Evolutionary conservation across 1,284 basidiomycete species (phyloP).

Genomic region (Phaffia rhodozyma): DNA sequence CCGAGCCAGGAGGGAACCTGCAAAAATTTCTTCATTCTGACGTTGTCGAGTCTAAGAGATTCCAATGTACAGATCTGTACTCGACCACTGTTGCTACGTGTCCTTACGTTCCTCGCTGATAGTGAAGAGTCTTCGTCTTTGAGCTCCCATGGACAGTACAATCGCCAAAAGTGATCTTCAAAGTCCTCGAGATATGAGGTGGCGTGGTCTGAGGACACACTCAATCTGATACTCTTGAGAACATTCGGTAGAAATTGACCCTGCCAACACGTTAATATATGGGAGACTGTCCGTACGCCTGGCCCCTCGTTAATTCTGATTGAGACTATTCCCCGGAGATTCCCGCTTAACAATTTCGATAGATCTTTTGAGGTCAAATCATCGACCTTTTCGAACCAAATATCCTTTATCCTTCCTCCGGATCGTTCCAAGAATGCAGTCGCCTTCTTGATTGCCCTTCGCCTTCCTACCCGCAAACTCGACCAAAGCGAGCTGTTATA

Average conservation of each 20-base stretch:
- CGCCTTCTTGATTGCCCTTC: background rate
- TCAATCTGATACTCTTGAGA: background rate
- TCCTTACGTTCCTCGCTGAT: no score
- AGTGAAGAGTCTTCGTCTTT: no score
- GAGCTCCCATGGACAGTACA: no score
- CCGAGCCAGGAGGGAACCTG: no score
- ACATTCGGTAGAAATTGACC: background rate
- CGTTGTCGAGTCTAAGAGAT: no score
- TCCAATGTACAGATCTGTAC: no score
- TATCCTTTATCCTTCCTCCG: background rate
- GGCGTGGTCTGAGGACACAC: background rate
- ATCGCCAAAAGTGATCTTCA: no score
- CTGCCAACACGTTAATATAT: background rate
- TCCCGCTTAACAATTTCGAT: background rate
- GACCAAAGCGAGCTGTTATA: conserved; percentile 5
- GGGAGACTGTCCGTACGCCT: no score
- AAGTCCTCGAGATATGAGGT: background rate
- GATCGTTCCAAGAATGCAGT: background rate
- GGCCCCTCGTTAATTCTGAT: background rate
- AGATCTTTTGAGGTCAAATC: background rate
- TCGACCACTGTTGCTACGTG: no score
- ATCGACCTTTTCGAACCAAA: background rate
- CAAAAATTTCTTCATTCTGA: no score
- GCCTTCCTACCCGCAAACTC: background rate
- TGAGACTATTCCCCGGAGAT: background rate